phyloP scores from a whole-genome alignment of 2,329 filamentous ascomycete genomes.

The Beauveria scarabaeidicola region DNA sequence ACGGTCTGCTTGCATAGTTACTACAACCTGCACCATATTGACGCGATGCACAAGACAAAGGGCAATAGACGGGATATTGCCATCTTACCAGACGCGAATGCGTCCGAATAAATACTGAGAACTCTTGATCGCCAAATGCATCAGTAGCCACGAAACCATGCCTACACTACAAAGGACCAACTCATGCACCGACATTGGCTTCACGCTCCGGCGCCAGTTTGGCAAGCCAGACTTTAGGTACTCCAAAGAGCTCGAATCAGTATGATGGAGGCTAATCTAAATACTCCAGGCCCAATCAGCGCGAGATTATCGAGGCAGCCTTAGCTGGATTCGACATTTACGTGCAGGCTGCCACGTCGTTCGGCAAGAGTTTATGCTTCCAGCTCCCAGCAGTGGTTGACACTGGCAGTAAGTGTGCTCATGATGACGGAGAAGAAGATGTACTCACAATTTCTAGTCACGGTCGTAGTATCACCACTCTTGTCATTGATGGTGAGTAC shows the following conservation, averaged over 20 bases:
- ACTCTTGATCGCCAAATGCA: not conserved
- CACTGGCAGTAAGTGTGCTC: slow-evolving; percentile 59
- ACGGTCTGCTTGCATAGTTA: not conserved
- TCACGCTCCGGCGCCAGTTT: slow-evolving; percentile 66
- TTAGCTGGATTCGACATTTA: slow-evolving; percentile 84
- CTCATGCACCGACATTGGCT: slow-evolving; percentile 59
- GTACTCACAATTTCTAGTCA: slow-evolving; percentile 45
- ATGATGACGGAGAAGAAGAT: not conserved
- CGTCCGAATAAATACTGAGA: not conserved
- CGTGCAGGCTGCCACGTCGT: slow-evolving; percentile 81
- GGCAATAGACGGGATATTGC: not conserved
- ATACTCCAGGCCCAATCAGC: slow-evolving; percentile 62
- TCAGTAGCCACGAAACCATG: slow-evolving; percentile 21
- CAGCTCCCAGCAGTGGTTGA: slow-evolving; percentile 85
- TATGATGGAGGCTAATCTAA: not conserved
- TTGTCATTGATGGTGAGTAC: slow-evolving; percentile 74
- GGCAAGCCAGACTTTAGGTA: slow-evolving; percentile 66
- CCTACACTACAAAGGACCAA: slow-evolving; percentile 34
- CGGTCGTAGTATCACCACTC: slow-evolving; percentile 81
- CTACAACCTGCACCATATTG: not conserved
- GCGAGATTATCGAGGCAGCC: slow-evolving; percentile 77
- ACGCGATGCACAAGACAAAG: not conserved
- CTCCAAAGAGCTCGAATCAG: not conserved
- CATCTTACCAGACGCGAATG: not conserved
- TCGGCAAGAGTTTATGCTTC: slow-evolving; percentile 90